phyloP scores from a whole-genome alignment of 2,329 filamentous ascomycete genomes.

The Pyrenophora graminea region DNA sequence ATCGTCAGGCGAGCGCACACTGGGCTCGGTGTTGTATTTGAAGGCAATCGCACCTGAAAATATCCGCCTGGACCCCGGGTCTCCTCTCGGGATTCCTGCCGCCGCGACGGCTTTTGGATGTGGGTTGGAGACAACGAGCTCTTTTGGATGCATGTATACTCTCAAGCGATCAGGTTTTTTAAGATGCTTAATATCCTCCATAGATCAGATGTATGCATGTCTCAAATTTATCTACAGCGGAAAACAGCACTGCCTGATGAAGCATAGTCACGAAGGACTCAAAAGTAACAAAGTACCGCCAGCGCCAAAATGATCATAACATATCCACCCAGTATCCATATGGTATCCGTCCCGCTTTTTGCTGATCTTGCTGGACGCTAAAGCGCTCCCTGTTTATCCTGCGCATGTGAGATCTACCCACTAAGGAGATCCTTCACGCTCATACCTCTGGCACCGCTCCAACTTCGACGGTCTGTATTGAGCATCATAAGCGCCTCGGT shows the following conservation, averaged over 20 bases:
- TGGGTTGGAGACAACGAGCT: too few relatives aligned
- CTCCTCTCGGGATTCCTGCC: too few relatives aligned
- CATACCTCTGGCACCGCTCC: constrained; percentile 49
- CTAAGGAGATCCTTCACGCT: constrained; percentile 54
- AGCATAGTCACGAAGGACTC: background rate
- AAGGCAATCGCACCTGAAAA: too few relatives aligned
- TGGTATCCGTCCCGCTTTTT: background rate
- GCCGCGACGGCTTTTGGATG: too few relatives aligned
- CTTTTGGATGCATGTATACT: too few relatives aligned
- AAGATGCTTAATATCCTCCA: too few relatives aligned
- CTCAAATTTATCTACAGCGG: background rate
- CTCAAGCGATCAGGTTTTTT: too few relatives aligned
- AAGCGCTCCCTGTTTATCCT: background rate
- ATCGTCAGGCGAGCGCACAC: too few relatives aligned
- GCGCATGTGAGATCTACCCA: constrained; percentile 19
- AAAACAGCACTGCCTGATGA: background rate
- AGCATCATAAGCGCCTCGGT: constrained; percentile 88
- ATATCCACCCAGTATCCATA: constrained; percentile 4
- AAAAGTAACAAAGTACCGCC: background rate
- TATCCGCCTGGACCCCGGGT: too few relatives aligned
- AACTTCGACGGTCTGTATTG: constrained; percentile 71
- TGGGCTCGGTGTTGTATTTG: too few relatives aligned
- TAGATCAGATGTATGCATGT: too few relatives aligned
- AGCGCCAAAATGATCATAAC: constrained; percentile 10
- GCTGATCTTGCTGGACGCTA: constrained; percentile 1